phyloP scores from a whole-genome alignment of 73 alveolate genomes.

The Paraurostyla sp. region DNA sequence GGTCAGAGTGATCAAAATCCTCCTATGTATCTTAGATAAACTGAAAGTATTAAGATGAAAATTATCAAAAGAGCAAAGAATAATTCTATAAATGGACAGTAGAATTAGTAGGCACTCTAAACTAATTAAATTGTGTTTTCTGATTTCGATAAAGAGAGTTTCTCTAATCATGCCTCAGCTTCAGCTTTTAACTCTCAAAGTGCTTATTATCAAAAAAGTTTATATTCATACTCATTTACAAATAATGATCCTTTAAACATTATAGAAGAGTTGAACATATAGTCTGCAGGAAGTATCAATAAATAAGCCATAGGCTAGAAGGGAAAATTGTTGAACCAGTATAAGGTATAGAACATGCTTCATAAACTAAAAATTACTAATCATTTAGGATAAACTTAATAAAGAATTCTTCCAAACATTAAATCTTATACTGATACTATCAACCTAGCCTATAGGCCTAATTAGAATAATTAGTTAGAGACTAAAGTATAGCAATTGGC shows the following conservation, averaged over 20 bases:
- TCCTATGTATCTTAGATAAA: background rate
- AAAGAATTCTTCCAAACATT: background rate
- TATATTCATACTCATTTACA: no score
- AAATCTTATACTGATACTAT: background rate
- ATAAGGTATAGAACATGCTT: background rate
- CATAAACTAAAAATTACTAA: background rate
- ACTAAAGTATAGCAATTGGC: background rate
- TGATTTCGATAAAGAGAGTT: background rate
- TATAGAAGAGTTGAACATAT: no score
- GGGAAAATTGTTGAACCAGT: background rate
- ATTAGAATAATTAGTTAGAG: no score
- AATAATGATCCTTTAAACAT: no score
- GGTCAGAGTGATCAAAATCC: background rate
- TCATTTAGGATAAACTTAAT: background rate
- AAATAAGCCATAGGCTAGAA: background rate
- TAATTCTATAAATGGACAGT: background rate
- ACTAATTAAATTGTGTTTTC: background rate
- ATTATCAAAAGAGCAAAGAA: background rate
- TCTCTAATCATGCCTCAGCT: background rate
- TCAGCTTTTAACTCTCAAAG: no score
- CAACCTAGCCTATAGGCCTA: no score
- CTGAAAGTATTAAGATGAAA: slow-evolving; percentile 19
- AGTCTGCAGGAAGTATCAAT: no score
- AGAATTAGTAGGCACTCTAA: background rate
- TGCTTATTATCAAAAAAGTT: no score